These are phyloP conservation scores for Lotmaria passim DNA, from an alignment of 208 protist species.

Conservation along the genomic window DNA sequence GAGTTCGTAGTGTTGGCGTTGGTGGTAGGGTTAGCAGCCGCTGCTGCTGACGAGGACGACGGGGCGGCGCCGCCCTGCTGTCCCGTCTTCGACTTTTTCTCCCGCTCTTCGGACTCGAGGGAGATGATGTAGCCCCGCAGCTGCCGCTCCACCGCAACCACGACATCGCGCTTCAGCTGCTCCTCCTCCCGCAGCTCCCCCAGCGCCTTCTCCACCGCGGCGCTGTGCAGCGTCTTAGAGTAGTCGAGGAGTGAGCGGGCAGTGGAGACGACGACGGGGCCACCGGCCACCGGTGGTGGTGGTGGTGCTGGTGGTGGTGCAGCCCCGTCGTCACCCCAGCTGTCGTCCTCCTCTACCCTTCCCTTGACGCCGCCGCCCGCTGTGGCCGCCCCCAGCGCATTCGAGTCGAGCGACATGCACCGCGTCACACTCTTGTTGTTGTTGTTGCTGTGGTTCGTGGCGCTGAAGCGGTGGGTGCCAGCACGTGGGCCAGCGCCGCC, in stretches of 20 bases:
- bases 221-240: constrained; percentile 31
- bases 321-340: constrained; percentile 31
- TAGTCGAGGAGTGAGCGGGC: constrained; percentile 33
- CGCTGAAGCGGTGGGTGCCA: background rate
- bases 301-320: background rate
- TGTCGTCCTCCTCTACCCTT: constrained; percentile 30
- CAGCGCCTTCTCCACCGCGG: constrained; percentile 16
- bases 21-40: background rate
- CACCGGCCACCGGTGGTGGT: too few species aligned
- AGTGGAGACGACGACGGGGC: constrained; percentile 15
- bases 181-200: constrained; percentile 39
- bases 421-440: constrained; percentile 8
- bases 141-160: constrained; percentile 51
- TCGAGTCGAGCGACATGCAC: constrained; percentile 45
- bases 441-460: background rate
- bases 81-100: background rate
- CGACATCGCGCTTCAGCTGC: constrained; percentile 47
- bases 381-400: constrained; percentile 19
- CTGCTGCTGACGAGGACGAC: background rate
- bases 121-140: constrained; percentile 40
- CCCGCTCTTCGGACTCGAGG: constrained; percentile 7
- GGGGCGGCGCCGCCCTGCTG: background rate
- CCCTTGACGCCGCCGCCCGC: background rate
- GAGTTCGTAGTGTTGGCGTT: too few species aligned
- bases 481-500: background rate